Base-by-base conservation (phyloP, 179 eudicot genomes). In the Spinacia oleracea region DNA sequence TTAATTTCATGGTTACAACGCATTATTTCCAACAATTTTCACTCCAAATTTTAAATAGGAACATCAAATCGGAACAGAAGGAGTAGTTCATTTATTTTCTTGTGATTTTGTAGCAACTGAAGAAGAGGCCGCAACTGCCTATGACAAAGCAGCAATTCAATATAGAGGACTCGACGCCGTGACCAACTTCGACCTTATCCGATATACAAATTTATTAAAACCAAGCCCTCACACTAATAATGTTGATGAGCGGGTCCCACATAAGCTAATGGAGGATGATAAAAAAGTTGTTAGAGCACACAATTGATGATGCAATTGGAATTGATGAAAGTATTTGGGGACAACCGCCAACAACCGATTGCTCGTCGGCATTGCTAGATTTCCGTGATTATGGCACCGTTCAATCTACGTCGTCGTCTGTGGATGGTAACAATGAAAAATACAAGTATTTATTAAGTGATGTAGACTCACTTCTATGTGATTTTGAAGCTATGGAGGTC, bases 81-180 rank as follows among this genome's bases (percentile, higher is more conserved):
- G n/a, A n/a, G n/a, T n/a, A n/a, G n/a, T n/a, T n/a, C n/a, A n/a
- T n/a, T n/a, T n/a, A n/a, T n/a, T n/a, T n/a, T n/a, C n/a, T n/a
- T n/a, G n/a, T n/a, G n/a, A n/a, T n/a, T n/a, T n/a, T 74, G 76
- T 81, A 92, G 95, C 91, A 38, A 90, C 97, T 14, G 92, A 92
- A 83, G 97, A 90, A 84, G 97, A 92, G 82, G 97, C 94, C 0
- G 97, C 94, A 32, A 86, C 89, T 0, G 97, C 97, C 15, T 92
- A 92, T 42, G 97, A 92, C 86, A 87, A 85, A 82, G 94, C 94
- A 45, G 97, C 97, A 25, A 88, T 92, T 38, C 89, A 92, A 72
- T 86, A 90, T 77, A 82, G 94, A 4, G 97, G 97, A n/a, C 84
- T 83, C 42, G 89, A 92, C 60, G 97, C 93, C 16, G 90, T 92